A percentile compares a stretch with the other conserved stretches of the same genome.
Conservation (phyloP, 345 rosid genomes). For the Laguncularia racemosa region DNA sequence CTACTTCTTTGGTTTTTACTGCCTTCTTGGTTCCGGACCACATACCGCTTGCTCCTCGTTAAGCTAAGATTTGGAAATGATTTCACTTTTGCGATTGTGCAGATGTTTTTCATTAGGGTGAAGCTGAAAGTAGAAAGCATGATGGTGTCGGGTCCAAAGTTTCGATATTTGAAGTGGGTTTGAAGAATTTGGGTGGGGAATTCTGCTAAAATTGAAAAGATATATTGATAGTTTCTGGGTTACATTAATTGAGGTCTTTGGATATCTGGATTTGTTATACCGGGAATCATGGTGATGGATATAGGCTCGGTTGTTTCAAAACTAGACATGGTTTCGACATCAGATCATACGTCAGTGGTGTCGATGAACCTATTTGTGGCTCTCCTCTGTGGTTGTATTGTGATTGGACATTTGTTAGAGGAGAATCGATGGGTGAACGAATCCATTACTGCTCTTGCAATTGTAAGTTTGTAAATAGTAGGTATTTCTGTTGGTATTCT, state of each 20-base stretch:
- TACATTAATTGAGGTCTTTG: background rate
- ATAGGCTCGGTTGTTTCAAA: conserved; percentile 23
- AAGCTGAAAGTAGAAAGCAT: no score
- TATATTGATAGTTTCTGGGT: no score
- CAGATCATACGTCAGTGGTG: conserved; percentile 75
- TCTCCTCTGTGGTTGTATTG: conserved; percentile 74
- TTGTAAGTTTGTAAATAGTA: conserved; percentile 36
- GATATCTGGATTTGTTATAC: background rate
- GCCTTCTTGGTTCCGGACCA: no score
- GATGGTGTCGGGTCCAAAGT: no score
- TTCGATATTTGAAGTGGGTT: no score
- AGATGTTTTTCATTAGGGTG: no score
- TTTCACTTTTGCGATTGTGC: no score
- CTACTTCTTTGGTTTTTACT: no score
- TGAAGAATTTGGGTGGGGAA: no score
- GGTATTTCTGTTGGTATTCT: background rate
- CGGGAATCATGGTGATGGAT: conserved; percentile 30
- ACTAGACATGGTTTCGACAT: conserved; percentile 21
- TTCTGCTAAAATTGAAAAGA: no score
- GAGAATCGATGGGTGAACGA: conserved; percentile 87
- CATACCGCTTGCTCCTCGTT: no score
- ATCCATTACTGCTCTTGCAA: conserved; percentile 85
- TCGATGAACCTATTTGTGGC: conserved; percentile 89
- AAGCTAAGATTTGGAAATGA: no score
- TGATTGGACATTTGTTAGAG: conserved; percentile 83